phyloP scores from a whole-genome alignment of 108 stramenopile species.

The Stephanodiscus minutulus region DNA sequence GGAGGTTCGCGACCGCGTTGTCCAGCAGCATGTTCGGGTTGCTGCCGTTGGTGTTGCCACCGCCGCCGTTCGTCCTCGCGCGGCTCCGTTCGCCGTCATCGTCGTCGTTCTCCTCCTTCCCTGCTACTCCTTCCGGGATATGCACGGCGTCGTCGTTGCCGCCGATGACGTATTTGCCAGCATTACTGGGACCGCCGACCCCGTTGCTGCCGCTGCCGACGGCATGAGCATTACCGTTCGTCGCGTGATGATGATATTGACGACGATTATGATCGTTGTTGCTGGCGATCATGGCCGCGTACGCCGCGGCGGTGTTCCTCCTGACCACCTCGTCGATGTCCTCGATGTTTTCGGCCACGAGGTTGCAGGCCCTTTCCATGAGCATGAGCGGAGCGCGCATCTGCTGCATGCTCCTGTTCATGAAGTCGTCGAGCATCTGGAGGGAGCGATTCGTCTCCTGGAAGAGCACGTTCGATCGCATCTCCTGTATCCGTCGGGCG shows the following conservation, averaged over 20 bases:
- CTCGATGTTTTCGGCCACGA: slow-evolving; percentile 45
- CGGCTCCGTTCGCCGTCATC: too few relatives aligned
- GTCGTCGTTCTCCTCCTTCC: too few relatives aligned
- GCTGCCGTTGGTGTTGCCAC: too few relatives aligned
- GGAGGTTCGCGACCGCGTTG: slow-evolving; percentile 8
- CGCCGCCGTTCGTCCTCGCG: too few relatives aligned
- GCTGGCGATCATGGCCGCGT: background rate
- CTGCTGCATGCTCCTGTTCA: slow-evolving; percentile 52
- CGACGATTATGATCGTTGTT: background rate
- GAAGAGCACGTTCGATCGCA: slow-evolving; percentile 41
- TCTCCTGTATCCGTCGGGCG: slow-evolving; percentile 42
- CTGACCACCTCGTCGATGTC: slow-evolving; percentile 42
- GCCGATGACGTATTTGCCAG: too few relatives aligned
- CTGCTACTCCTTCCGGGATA: background rate
- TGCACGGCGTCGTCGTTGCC: too few relatives aligned
- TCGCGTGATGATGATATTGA: too few relatives aligned
- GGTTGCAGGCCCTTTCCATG: slow-evolving; percentile 43
- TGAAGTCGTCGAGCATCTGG: slow-evolving; percentile 49
- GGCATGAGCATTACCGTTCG: too few relatives aligned
- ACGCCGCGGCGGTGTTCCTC: slow-evolving; percentile 11
- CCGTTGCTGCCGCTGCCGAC: background rate
- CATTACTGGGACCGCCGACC: background rate
- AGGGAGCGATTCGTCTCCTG: slow-evolving; percentile 45
- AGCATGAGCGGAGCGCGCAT: slow-evolving; percentile 49
- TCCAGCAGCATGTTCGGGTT: background rate